Evolutionary conservation across 192 early-diverging fungal species (phyloP).

Genomic region (Podila minutissima): DNA sequence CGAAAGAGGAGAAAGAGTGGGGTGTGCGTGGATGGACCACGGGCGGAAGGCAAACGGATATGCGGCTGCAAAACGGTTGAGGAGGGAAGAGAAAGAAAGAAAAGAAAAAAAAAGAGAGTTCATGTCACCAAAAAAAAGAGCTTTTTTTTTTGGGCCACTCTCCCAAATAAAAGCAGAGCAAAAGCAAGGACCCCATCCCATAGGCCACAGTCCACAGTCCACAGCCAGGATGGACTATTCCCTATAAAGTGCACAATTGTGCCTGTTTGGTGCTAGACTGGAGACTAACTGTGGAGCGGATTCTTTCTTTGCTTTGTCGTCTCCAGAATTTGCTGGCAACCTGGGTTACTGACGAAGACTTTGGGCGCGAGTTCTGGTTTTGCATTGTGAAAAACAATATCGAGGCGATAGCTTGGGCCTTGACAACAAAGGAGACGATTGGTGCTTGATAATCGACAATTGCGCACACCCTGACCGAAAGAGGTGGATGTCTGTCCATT

Average conservation of each 20-base stretch:
- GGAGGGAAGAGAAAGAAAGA: neutral
- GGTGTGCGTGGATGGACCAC: neutral
- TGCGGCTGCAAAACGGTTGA: neutral
- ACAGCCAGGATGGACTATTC: neutral
- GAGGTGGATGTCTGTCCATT: neutral
- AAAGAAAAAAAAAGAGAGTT: neutral
- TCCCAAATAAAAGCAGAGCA: neutral
- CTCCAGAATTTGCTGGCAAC: neutral
- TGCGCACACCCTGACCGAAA: neutral
- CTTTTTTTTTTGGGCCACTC: neutral
- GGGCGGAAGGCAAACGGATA: neutral
- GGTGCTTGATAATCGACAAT: slow-evolving; percentile 5
- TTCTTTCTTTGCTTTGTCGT: too few relatives aligned
- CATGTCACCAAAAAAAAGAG: neutral
- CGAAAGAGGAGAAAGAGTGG: neutral
- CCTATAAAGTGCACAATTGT: slow-evolving; percentile 24
- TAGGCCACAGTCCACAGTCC: too few relatives aligned
- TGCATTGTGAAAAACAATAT: neutral
- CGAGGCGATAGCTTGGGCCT: neutral
- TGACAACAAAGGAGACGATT: neutral
- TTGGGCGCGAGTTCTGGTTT: neutral
- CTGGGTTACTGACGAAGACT: neutral
- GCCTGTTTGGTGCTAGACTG: neutral
- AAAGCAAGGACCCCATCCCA: neutral
- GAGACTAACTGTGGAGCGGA: too few relatives aligned